phyloP scores from a whole-genome alignment of 176 grass and related monocot species.

The Metroxylon sagu region DNA sequence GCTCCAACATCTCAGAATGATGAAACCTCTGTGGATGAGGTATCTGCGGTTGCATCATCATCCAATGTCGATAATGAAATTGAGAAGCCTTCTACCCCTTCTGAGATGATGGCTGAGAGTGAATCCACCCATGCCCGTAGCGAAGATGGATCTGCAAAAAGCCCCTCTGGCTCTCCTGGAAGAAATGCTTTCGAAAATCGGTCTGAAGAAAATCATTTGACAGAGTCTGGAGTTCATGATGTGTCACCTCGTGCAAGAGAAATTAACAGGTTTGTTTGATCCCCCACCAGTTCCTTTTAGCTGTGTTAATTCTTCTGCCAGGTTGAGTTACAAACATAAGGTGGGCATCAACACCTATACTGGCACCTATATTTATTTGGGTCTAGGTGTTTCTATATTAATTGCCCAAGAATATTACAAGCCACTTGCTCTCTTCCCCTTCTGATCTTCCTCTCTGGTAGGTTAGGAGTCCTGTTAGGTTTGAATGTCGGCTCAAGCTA shows the following conservation, averaged over 20 bases:
- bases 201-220: constrained; percentile 41
- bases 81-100: constrained; percentile 37
- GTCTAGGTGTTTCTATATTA: too few species aligned
- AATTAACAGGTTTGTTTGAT: constrained; percentile 51
- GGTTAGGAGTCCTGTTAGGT: too few species aligned
- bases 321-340: too few species aligned
- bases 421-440: too few species aligned
- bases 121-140: constrained; percentile 26
- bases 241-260: constrained; percentile 52
- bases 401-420: too few species aligned
- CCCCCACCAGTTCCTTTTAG: too few species aligned
- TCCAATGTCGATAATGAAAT: constrained; percentile 43
- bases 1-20: constrained; percentile 38
- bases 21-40: constrained; percentile 37
- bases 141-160: constrained; percentile 41
- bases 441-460: too few species aligned
- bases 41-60: constrained; percentile 19
- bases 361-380: too few species aligned
- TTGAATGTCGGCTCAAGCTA: too few species aligned
- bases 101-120: constrained; percentile 38
- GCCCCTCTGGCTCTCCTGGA: constrained; percentile 52
- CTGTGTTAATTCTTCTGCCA: too few species aligned
- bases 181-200: constrained; percentile 41
- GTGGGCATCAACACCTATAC: too few species aligned
- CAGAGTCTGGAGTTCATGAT: constrained; percentile 39